A percentile compares a stretch with the other conserved stretches of the same genome.
Conservation (phyloP, 2,329 filamentous ascomycete species). For the Penicillium sp. region DNA sequence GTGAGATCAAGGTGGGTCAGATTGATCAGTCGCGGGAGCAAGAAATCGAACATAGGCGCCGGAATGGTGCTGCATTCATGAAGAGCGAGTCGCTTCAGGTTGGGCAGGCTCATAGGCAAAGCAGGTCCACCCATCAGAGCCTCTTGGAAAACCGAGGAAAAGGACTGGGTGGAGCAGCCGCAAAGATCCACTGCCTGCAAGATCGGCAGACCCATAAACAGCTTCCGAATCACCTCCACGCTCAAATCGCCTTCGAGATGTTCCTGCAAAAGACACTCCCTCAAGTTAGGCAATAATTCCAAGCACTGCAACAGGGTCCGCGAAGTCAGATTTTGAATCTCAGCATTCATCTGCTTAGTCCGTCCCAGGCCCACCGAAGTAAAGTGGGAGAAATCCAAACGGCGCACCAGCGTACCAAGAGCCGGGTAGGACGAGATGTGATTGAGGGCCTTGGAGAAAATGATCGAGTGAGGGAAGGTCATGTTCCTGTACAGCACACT, state of each 20-base stretch:
- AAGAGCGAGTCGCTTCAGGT: slow-evolving; percentile 68
- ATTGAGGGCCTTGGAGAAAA: slow-evolving; percentile 77
- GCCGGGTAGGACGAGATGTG: slow-evolving; percentile 67
- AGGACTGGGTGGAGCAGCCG: slow-evolving; percentile 67
- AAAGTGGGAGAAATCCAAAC: slow-evolving; percentile 83
- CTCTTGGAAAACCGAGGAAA: slow-evolving; percentile 65
- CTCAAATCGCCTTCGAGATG: slow-evolving; percentile 76
- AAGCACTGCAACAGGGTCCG: slow-evolving; percentile 72
- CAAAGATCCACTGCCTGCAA: slow-evolving; percentile 74
- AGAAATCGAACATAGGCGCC: slow-evolving; percentile 63
- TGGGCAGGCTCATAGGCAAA: slow-evolving; percentile 55
- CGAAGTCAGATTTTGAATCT: slow-evolving; percentile 74
- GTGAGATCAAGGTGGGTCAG: slow-evolving; percentile 79
- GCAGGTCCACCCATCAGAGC: slow-evolving; percentile 49
- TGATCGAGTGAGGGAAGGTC: slow-evolving; percentile 78
- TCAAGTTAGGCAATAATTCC: slow-evolving; percentile 68
- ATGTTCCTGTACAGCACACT: slow-evolving; percentile 76
- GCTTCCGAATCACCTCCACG: slow-evolving; percentile 65
- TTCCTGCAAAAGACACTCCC: slow-evolving; percentile 78
- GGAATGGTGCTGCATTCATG: slow-evolving; percentile 77
- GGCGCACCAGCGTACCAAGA: slow-evolving; percentile 72
- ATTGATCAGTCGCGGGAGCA: slow-evolving; percentile 68
- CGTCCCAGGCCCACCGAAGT: slow-evolving; percentile 76
- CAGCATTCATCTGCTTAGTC: slow-evolving; percentile 70
- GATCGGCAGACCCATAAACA: slow-evolving; percentile 66